phyloP scores from a whole-genome alignment of 2,329 filamentous ascomycete genomes.

The Aspergillus pseudotamarii region DNA sequence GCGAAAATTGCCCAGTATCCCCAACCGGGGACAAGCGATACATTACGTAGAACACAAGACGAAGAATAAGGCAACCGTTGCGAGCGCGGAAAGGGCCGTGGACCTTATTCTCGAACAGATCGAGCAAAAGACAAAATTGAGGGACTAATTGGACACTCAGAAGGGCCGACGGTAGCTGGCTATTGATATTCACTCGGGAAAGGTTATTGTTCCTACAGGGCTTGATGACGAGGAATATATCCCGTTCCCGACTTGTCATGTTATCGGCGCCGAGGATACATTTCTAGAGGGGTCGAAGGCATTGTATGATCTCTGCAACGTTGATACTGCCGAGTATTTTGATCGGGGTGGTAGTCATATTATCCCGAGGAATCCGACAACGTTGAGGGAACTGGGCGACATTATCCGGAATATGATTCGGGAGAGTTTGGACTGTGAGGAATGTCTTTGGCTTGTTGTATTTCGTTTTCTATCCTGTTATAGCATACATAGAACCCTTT shows the following conservation, averaged over 20 bases:
- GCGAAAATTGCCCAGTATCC: too few relatives aligned
- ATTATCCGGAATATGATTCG: background rate
- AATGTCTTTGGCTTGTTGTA: background rate
- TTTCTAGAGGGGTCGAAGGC: background rate
- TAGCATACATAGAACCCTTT: background rate
- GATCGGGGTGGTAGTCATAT: background rate
- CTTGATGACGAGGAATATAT: background rate
- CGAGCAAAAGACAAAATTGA: background rate
- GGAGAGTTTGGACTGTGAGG: background rate
- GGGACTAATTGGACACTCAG: background rate
- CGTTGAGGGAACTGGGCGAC: background rate
- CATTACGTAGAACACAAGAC: too few relatives aligned
- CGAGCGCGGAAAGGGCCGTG: too few relatives aligned
- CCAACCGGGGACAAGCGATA: too few relatives aligned
- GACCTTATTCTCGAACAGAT: background rate
- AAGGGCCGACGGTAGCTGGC: background rate
- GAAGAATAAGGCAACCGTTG: too few relatives aligned
- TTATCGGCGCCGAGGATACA: background rate
- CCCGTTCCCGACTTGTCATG: background rate
- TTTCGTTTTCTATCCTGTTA: background rate
- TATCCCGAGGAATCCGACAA: background rate
- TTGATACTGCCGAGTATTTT: background rate
- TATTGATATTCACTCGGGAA: background rate
- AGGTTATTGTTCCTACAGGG: background rate
- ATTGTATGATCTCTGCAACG: background rate